Percentiles rank a stretch among this genome's conserved stretches.
These are phyloP conservation scores for Backusella liffmaniae DNA, from an alignment of 192 early-diverging fungal species.

Conservation along the genomic window DNA sequence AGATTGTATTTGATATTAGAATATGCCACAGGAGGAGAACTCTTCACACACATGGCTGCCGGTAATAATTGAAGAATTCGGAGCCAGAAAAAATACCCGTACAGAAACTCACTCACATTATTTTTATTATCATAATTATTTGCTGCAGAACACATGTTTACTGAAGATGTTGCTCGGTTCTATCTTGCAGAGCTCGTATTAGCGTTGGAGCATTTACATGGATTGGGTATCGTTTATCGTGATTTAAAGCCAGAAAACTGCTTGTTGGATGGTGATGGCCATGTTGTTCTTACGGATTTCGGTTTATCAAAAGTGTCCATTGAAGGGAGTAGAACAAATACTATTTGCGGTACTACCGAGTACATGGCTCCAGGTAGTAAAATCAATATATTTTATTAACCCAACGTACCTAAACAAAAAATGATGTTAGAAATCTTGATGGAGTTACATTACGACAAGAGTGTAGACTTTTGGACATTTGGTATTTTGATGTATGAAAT, in stretches of 20 bases:
- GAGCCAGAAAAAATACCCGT: neutral
- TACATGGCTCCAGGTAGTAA: slow-evolving; percentile 66
- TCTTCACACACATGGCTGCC: slow-evolving; percentile 86
- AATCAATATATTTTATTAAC: neutral
- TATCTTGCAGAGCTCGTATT: slow-evolving; percentile 87
- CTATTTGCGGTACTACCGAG: slow-evolving; percentile 78
- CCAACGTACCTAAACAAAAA: neutral
- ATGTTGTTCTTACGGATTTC: slow-evolving; percentile 91
- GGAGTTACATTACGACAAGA: slow-evolving; percentile 62
- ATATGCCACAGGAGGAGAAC: slow-evolving; percentile 90
- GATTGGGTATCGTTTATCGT: slow-evolving; percentile 86
- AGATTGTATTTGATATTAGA: slow-evolving; percentile 88
- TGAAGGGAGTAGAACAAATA: slow-evolving; percentile 49
- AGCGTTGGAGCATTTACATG: slow-evolving; percentile 86
- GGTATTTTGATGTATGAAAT: slow-evolving; percentile 91
- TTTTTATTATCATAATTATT: neutral
- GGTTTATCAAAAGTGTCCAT: slow-evolving; percentile 85
- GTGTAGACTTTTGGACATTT: slow-evolving; percentile 91
- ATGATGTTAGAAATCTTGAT: slow-evolving; percentile 53
- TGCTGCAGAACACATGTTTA: slow-evolving; percentile 55
- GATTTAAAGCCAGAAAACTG: slow-evolving; percentile 79
- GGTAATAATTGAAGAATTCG: slow-evolving; percentile 31
- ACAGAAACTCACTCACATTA: neutral
- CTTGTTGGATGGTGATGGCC: slow-evolving; percentile 71
- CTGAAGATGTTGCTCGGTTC: slow-evolving; percentile 84